Evolutionary conservation across 2,329 filamentous ascomycete species (phyloP), one percentile per base, ranked within the genome.

Genomic region (Claviceps sp.): DNA sequence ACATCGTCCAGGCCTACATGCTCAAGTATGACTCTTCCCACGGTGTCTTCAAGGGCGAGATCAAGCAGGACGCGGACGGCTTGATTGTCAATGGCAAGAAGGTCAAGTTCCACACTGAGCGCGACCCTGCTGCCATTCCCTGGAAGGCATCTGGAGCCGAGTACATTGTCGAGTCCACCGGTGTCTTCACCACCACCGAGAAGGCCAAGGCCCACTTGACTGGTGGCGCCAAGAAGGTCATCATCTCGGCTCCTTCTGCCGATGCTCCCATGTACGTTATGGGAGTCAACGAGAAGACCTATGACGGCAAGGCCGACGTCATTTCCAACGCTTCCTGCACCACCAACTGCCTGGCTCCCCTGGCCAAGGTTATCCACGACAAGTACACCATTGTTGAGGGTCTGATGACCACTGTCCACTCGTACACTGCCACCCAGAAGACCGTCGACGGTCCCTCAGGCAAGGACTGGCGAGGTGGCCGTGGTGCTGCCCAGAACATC

Each of bases 201-300:
- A 95, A 95, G 87, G 91, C 91, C 71, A 81, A 80, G 68, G 87
- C 87, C 64, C 91, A 97, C 77, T 84, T 97, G 78, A 85, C 87
- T 76, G 91, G 90, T 70, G 91, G 91, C 73, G 91, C 91, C 73
- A 96, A 96, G 88, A 95, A 95, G 84, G 91, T 90, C 73, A 76
- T 90, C 79, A 90, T 91, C 81, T 93, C 87, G 62, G 87, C 88
- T 67, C 88, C 88, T 66, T 94, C 88, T 58, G 85, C 87, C 62
- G 93, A 98, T 78, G 93, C 93, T 68, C 91, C 91, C 71, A 98
- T 98, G 93, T 98, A 94, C 83, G 93, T 98, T 70, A 94, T 96
- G 84, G 93, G 93, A 71, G 93, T 98, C 78, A 98, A 97, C 82
- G 80, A 97, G 76, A 81, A 90, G 73, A 80, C 74, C 65, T 97